phyloP scores from a whole-genome alignment of 2,329 filamentous ascomycete species.

The Beauveria sp. region DNA sequence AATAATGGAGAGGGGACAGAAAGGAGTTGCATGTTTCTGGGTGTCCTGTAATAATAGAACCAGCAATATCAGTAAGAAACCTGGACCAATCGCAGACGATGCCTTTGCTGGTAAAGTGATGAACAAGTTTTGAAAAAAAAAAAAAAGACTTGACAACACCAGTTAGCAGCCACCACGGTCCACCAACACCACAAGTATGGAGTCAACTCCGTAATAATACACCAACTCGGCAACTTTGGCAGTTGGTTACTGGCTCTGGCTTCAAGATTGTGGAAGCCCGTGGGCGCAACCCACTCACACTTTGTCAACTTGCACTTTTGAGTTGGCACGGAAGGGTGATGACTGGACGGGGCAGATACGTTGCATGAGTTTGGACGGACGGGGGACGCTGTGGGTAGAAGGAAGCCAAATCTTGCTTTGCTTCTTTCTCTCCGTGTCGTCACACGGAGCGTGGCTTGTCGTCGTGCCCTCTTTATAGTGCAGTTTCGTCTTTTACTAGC shows the following conservation, averaged over 20 bases:
- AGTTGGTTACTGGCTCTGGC: neutral
- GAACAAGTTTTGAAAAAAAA: neutral
- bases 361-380: neutral
- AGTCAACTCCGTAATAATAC: neutral
- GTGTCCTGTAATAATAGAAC: neutral
- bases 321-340: too few relatives aligned
- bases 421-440: too few relatives aligned
- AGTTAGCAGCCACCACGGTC: neutral
- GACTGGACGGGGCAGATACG: neutral
- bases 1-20: neutral
- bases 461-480: too few relatives aligned
- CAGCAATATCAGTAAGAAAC: neutral
- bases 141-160: neutral
- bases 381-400: neutral
- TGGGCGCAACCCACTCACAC: neutral
- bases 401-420: neutral
- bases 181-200: slow-evolving; percentile 5
- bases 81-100: neutral
- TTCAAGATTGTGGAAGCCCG: neutral
- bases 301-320: neutral
- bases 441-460: too few relatives aligned
- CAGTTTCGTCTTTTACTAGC: too few relatives aligned
- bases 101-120: neutral
- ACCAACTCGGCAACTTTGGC: neutral
- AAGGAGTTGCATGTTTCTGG: neutral